Base-by-base conservation (phyloP, 805 yeast genomes). In the Trichomonascus vanleenenianus region DNA sequence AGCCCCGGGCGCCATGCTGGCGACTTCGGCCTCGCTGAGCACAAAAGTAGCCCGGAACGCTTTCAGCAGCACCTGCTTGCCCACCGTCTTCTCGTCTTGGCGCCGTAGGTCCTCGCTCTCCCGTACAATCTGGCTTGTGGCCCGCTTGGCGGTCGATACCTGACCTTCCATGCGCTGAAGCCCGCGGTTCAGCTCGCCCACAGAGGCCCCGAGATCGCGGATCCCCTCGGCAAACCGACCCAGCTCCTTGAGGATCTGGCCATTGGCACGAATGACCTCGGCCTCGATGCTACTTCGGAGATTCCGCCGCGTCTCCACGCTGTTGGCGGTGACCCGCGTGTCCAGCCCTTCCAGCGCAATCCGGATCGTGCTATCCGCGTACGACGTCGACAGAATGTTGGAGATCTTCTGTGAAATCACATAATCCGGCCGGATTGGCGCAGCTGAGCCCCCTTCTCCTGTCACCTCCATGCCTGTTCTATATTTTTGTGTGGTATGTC, bases 21-120 rank as follows among this genome's bases (percentile, higher is more conserved):
- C 83, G 39, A 78, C 81, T 53, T 91, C 97, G 46, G 77, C 75
- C 49, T 81, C 89, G 38, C 74, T 74, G 38, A 91, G 61, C 0
- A 89, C 76, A 57, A 84, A 86, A 46, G 75, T 75, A 3, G 72
- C 69, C 50, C 79, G 78, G 42, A 60, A 62, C 2, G 66, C 57
- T 15, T 55, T 53, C 25, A 65, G 50, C 12, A 69, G 48, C 2
- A 47, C 52, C 22, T 48, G 48, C 43, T 65, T 59, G 33, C 48
- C 33, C 11, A 44, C 37, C 15, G 61, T 34, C 15, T 48, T 51
- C 10, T 44, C 39, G 44, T 52, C 49, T 45, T 59, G 58, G 2
- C 42, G 42, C 27, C 46, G 45, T 11, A 68, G 55, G 20, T 51
- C 51, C 20, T 50, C 41, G 3, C 66, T 53, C 30, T 60, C 63